Percentiles rank a stretch among this genome's conserved stretches.
phyloP scores from a whole-genome alignment of 192 early-diverging fungal genomes.

The Pecoramyces ruminantium region DNA sequence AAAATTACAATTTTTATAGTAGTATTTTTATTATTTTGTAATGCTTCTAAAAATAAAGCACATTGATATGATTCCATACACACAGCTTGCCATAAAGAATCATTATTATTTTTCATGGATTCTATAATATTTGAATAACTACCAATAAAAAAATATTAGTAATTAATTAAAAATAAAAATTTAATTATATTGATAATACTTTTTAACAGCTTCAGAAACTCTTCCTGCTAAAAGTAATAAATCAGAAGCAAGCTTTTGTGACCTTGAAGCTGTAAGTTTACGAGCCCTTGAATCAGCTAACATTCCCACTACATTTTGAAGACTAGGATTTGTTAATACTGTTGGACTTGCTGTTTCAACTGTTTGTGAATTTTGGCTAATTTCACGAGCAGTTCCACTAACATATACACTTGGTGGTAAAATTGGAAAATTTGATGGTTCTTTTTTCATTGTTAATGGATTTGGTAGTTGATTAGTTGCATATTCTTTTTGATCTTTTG shows the following conservation, averaged over 20 bases:
- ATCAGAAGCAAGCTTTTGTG: background rate
- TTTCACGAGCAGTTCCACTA: background rate
- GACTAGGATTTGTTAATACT: background rate
- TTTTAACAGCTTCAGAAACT: background rate
- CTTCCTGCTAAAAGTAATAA: background rate
- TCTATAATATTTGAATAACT: conserved; percentile 54
- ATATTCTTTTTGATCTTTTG: background rate
- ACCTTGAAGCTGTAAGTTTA: background rate
- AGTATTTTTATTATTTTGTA: conserved; percentile 24
- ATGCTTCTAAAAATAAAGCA: conserved; percentile 34
- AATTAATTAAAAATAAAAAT: background rate
- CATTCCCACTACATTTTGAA: background rate
- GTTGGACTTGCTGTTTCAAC: background rate
- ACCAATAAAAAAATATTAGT: background rate
- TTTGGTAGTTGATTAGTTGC: background rate
- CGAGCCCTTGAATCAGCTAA: background rate
- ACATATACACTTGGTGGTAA: background rate
- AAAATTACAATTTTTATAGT: background rate
- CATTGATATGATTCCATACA: conserved; percentile 52
- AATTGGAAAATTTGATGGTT: background rate
- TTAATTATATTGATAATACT: background rate
- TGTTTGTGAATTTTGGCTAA: background rate
- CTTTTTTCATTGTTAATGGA: background rate
- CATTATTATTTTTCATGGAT: conserved; percentile 36
- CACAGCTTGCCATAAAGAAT: conserved; percentile 60